Conservation (phyloP, 306 rosid species). For the Vicia villosa region DNA sequence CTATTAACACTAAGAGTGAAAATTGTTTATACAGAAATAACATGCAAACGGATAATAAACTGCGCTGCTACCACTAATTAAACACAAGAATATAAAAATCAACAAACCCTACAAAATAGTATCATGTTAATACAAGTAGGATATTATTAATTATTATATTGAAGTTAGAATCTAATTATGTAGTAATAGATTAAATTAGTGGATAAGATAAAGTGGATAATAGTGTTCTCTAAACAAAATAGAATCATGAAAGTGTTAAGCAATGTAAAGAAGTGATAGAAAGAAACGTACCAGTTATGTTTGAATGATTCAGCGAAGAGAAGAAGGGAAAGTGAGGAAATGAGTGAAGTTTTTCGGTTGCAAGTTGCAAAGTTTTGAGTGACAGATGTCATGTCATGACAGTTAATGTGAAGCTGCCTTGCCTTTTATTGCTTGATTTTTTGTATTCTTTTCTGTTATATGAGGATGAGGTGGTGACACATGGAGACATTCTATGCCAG, state of each 20-base stretch:
- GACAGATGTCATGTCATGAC: slow-evolving; percentile 36
- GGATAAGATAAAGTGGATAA: slow-evolving; percentile 20
- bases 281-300: slow-evolving; percentile 2
- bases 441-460: background rate
- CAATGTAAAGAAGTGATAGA: background rate
- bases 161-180: background rate
- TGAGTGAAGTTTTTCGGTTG: slow-evolving; percentile 1
- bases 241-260: background rate
- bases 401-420: slow-evolving; percentile 40
- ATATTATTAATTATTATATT: background rate
- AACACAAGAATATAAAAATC: background rate
- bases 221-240: background rate
- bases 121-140: background rate
- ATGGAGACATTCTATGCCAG: slow-evolving; percentile 54
- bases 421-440: background rate
- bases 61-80: slow-evolving; percentile 1
- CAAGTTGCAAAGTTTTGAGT: slow-evolving; percentile 6
- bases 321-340: slow-evolving; percentile 26
- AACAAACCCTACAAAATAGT: background rate
- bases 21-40: too few relatives aligned
- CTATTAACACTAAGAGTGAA: too few relatives aligned
- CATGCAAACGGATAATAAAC: too few relatives aligned
- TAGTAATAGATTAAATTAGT: background rate
- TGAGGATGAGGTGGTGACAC: slow-evolving; percentile 66
- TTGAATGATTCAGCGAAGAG: background rate